These are phyloP conservation scores for Colletotrichum musae DNA, from an alignment of 2,329 filamentous ascomycete genomes.

Conservation along the genomic window DNA sequence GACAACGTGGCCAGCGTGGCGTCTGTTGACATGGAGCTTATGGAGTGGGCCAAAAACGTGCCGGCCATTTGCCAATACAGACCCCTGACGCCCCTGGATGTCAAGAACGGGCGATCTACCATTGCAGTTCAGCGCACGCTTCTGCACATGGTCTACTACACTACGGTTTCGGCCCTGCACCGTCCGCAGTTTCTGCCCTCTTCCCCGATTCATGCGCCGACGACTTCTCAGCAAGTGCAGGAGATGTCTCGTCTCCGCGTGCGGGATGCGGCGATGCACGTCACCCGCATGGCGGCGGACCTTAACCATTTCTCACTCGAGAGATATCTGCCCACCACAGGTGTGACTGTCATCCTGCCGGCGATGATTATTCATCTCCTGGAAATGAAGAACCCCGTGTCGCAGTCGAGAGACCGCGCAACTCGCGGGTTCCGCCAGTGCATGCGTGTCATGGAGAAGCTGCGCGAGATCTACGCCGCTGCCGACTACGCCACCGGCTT, in stretches of 20 bases:
- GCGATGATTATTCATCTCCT: slow-evolving; percentile 95
- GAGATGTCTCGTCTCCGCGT: slow-evolving; percentile 88
- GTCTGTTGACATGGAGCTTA: slow-evolving; percentile 83
- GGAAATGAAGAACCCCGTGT: slow-evolving; percentile 88
- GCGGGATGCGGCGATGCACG: slow-evolving; percentile 85
- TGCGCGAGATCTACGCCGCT: slow-evolving; percentile 91
- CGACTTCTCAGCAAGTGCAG: slow-evolving; percentile 77
- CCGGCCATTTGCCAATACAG: slow-evolving; percentile 80
- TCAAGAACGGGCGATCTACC: slow-evolving; percentile 72
- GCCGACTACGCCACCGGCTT: slow-evolving; percentile 98
- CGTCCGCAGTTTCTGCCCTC: slow-evolving; percentile 91
- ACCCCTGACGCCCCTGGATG: slow-evolving; percentile 66
- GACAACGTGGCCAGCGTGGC: slow-evolving; percentile 87
- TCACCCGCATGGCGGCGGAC: slow-evolving; percentile 86
- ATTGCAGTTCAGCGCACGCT: slow-evolving; percentile 83
- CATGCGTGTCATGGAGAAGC: slow-evolving; percentile 90
- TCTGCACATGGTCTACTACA: slow-evolving; percentile 94
- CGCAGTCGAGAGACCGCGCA: slow-evolving; percentile 79
- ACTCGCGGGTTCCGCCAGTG: slow-evolving; percentile 89
- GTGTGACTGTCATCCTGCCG: slow-evolving; percentile 90
- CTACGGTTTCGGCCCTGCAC: slow-evolving; percentile 90
- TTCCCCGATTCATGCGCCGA: slow-evolving; percentile 67
- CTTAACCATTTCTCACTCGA: slow-evolving; percentile 82
- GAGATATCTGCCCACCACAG: slow-evolving; percentile 86
- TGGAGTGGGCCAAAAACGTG: slow-evolving; percentile 81